Percentiles rank a stretch among this genome's conserved stretches.
phyloP scores from a whole-genome alignment of 495 filamentous ascomycete species.

The Friedmanniomyces simplex region DNA sequence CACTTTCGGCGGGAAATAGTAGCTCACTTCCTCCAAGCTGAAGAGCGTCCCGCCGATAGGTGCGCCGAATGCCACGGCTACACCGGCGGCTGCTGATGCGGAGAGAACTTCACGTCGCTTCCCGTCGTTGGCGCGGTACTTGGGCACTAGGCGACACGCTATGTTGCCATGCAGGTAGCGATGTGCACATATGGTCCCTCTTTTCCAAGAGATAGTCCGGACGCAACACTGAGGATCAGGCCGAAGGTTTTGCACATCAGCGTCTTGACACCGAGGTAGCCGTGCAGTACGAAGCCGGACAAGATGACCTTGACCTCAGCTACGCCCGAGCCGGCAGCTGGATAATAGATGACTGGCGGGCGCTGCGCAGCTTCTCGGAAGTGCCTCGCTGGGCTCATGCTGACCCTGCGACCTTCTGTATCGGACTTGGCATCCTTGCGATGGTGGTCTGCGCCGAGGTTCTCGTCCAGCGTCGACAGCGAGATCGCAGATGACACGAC shows the following conservation, averaged over 20 bases:
- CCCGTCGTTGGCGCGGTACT: constrained; percentile 90
- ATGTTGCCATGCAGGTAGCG: constrained; percentile 95
- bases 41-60: constrained; percentile 60
- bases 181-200: constrained; percentile 98
- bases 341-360: constrained; percentile 84
- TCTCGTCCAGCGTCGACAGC: constrained; percentile 81
- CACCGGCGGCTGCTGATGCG: constrained; percentile 83
- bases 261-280: constrained; percentile 84
- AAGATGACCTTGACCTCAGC: constrained; percentile 96
- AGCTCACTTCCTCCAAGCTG: constrained; percentile 88
- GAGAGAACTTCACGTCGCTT: constrained; percentile 86
- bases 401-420: constrained; percentile 31
- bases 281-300: constrained; percentile 93
- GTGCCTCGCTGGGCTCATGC: constrained; percentile 25
- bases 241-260: constrained; percentile 76
- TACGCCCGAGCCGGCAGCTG: constrained; percentile 90
- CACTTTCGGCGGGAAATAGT: constrained; percentile 98
- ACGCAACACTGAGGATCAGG: constrained; percentile 79
- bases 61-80: constrained; percentile 90
- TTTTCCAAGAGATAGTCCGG: constrained; percentile 87
- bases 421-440: constrained; percentile 7
- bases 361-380: constrained; percentile 28
- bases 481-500: constrained; percentile 80
- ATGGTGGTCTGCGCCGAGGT: constrained; percentile 38
- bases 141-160: constrained; percentile 78